A percentile compares a stretch with the other conserved stretches of the same genome.
phyloP scores from a whole-genome alignment of 192 early-diverging fungal genomes.

The Rhizophagus prolifer region DNA sequence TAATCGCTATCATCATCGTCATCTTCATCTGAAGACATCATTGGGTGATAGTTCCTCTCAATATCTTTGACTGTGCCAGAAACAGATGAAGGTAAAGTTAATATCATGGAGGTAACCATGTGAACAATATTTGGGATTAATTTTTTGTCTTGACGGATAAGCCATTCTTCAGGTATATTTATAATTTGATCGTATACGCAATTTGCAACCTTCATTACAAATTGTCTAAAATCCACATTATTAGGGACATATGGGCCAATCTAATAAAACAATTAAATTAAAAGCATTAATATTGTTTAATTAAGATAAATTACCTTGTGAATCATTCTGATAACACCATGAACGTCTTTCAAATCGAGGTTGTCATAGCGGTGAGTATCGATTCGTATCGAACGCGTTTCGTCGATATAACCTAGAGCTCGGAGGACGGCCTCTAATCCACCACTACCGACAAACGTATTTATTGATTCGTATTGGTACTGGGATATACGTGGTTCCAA shows the following conservation, averaged over 20 bases:
- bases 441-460: constrained; percentile 1
- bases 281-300: neutral
- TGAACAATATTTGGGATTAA: constrained; percentile 26
- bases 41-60: constrained; percentile 19
- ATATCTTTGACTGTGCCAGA: neutral
- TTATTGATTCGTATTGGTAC: constrained; percentile 27
- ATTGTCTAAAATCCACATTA: constrained; percentile 23
- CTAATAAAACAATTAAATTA: constrained; percentile 6
- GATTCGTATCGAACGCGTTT: neutral
- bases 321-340: constrained; percentile 24
- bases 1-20: constrained; percentile 38
- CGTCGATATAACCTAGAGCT: constrained; percentile 16
- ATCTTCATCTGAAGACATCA: constrained; percentile 33
- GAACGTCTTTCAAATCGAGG: constrained; percentile 26
- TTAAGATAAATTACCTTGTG: constrained; percentile 14
- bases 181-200: constrained; percentile 23
- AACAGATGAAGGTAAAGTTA: constrained; percentile 23
- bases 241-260: constrained; percentile 11
- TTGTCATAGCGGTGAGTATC: neutral
- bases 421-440: constrained; percentile 18
- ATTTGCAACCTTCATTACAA: constrained; percentile 16
- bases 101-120: constrained; percentile 27
- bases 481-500: constrained; percentile 28
- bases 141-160: constrained; percentile 25
- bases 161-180: constrained; percentile 26